These are phyloP conservation scores for Malus domestica DNA, from an alignment of 306 rosid species.

Conservation along the genomic window ASM211411v1 NC_041797.1:18764001-18764500, in stretches of 20 bases:
- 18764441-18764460: not conserved
- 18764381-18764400: not conserved
- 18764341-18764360: not conserved
- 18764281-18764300: not conserved
- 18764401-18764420: not conserved
- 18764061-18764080: constrained; percentile 6
- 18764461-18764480: not conserved
- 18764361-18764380: not conserved
- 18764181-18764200: not conserved
- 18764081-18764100: not conserved
- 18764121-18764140: not conserved
- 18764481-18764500: not conserved
- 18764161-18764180: not conserved
- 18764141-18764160: not conserved
- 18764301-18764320: not conserved
- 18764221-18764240: not conserved
- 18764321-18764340: not conserved
- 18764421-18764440: not conserved
- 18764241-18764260: not conserved
- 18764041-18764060: constrained; percentile 28
- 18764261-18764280: not conserved
- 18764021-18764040: constrained; percentile 58
- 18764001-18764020: constrained; percentile 91
- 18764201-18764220: not conserved
- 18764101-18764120: not conserved